Conservation (phyloP, 208 protist genomes). For the Balamuthia mandrillaris region DNA sequence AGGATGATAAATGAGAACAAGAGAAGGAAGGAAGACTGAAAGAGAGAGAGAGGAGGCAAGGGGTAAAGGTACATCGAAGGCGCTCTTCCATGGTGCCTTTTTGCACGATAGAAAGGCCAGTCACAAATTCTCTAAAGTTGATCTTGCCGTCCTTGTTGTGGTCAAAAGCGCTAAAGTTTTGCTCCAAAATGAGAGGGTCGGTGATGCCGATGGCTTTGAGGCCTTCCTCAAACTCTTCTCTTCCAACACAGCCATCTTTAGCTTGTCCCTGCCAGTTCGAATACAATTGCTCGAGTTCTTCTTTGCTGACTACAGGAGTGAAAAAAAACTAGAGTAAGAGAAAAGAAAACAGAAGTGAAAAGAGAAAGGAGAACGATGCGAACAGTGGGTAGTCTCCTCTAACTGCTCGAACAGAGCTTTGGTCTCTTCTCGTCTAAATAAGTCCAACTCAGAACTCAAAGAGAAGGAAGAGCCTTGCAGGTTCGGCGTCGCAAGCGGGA, state of each 20-base stretch:
- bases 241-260: not conserved
- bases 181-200: not conserved
- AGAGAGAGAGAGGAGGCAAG: not conserved
- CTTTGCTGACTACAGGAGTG: not conserved
- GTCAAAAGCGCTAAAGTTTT: not conserved
- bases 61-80: not conserved
- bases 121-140: slow-evolving; percentile 1
- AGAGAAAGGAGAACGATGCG: not conserved
- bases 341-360: not conserved
- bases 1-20: too few relatives aligned
- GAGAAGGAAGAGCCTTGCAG: not conserved
- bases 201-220: not conserved
- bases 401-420: not conserved
- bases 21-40: not conserved
- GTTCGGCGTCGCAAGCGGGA: not conserved
- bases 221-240: not conserved
- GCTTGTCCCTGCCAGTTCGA: not conserved
- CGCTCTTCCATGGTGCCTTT: slow-evolving; percentile 12
- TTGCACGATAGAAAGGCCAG: not conserved
- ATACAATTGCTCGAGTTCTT: not conserved
- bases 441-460: not conserved
- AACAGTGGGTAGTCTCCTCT: not conserved
- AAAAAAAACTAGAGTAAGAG: not conserved
- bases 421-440: not conserved
- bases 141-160: not conserved